phyloP scores from a whole-genome alignment of 345 rosid species.

The Dipteronia dyeriana region DNA sequence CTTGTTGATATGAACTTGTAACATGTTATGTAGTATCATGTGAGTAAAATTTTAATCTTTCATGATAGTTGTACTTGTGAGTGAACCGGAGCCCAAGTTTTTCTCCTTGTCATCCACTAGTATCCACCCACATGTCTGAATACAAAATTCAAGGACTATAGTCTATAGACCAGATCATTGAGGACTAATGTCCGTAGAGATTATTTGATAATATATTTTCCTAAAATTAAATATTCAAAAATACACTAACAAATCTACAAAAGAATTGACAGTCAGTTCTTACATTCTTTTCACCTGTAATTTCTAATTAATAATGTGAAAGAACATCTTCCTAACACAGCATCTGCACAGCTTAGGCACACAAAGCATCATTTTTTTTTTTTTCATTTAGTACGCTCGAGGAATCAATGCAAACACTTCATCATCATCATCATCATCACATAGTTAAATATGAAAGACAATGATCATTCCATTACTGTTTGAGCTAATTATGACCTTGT shows the following conservation, averaged over 20 bases:
- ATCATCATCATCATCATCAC: background rate
- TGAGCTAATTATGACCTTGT: background rate
- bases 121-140: background rate
- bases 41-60: too few species aligned
- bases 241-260: background rate
- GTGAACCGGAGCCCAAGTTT: too few species aligned
- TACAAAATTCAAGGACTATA: background rate
- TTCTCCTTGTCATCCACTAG: background rate
- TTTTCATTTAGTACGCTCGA: background rate
- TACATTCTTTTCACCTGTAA: background rate
- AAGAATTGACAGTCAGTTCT: background rate
- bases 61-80: too few species aligned
- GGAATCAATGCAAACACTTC: constrained; percentile 2
- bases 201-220: background rate
- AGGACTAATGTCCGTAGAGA: background rate
- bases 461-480: background rate
- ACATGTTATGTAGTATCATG: too few species aligned
- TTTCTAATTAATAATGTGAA: background rate
- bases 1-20: too few species aligned
- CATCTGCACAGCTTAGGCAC: constrained; percentile 6
- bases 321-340: background rate
- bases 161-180: background rate
- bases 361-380: background rate
- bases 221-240: background rate
- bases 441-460: background rate